Evolutionary conservation across 2,329 filamentous ascomycete genomes (phyloP).

Genomic region (Penicillium rolfsii): DNA sequence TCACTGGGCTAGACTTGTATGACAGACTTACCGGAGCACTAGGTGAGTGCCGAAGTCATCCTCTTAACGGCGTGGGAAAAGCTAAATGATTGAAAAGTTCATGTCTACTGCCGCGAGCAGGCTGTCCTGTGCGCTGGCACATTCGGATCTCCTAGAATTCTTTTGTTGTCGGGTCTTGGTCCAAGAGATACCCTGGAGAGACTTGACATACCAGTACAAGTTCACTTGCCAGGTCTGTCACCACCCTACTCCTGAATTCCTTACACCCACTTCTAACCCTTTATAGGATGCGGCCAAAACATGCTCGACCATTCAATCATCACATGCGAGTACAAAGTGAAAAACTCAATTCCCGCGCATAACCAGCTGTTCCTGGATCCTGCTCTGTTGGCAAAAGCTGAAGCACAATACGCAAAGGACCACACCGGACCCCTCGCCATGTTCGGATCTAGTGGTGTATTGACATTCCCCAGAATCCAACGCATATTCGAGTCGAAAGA

Average conservation of each 20-base stretch:
- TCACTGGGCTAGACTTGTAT: slow-evolving; percentile 4
- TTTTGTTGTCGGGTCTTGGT: slow-evolving; percentile 2
- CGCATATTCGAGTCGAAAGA: slow-evolving; percentile 6
- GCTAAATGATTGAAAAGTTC: background rate
- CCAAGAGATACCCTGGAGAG: slow-evolving; percentile 1
- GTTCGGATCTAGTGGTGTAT: slow-evolving; percentile 9
- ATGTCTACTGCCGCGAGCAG: slow-evolving; percentile 7
- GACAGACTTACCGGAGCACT: background rate
- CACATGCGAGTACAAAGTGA: slow-evolving; percentile 6
- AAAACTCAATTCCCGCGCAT: slow-evolving; percentile 3
- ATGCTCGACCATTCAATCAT: slow-evolving; percentile 10
- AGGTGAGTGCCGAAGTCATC: background rate
- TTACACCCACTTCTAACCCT: background rate
- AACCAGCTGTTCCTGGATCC: slow-evolving; percentile 9
- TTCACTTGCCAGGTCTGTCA: slow-evolving; percentile 2
- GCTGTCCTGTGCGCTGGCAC: slow-evolving; percentile 4
- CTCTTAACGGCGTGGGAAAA: background rate
- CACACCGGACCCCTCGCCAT: slow-evolving; percentile 6
- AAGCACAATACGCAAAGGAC: background rate
- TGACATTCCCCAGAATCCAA: slow-evolving; percentile 10
- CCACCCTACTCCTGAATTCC: background rate
- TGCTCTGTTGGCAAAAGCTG: background rate
- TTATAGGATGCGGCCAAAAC: slow-evolving; percentile 6
- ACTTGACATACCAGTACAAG: slow-evolving; percentile 6
- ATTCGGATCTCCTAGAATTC: slow-evolving; percentile 6